Percentiles rank a stretch among this genome's conserved stretches.
These are phyloP conservation scores for Scolecobasidium constrictum DNA, from an alignment of 2,329 filamentous ascomycete species.

Conservation along the genomic window DNA sequence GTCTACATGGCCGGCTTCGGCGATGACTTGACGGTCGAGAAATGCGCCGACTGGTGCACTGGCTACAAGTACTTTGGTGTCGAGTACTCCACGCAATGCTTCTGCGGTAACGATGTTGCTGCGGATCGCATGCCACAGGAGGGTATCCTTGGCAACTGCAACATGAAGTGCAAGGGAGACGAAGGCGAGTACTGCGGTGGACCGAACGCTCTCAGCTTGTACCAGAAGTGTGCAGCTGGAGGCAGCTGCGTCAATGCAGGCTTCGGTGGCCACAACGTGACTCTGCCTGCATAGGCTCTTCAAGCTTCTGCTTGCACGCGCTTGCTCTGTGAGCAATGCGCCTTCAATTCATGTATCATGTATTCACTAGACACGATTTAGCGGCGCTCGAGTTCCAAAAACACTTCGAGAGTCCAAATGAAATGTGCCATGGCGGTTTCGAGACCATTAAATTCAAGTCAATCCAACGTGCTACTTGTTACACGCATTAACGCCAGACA, in stretches of 20 bases:
- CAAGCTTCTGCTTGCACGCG: no score
- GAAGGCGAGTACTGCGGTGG: slow-evolving; percentile 7
- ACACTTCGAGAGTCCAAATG: not conserved
- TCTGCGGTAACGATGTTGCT: slow-evolving; percentile 31
- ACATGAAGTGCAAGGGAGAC: slow-evolving; percentile 34
- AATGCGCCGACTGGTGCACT: slow-evolving; percentile 21
- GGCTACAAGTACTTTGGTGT: slow-evolving; percentile 22
- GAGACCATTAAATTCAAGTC: no score
- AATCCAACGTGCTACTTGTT: slow-evolving; percentile 1
- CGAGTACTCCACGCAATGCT: slow-evolving; percentile 37
- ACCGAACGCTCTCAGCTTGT: slow-evolving; percentile 2
- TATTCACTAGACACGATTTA: not conserved
- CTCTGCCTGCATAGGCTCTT: not conserved
- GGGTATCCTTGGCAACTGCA: slow-evolving; percentile 45
- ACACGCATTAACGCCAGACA: not conserved
- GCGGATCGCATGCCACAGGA: slow-evolving; percentile 24
- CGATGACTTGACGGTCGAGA: slow-evolving; percentile 21
- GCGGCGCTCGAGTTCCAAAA: no score
- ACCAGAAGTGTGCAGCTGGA: slow-evolving; percentile 1
- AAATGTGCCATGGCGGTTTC: no score
- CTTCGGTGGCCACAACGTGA: not conserved
- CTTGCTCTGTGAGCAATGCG: not conserved
- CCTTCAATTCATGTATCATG: not conserved
- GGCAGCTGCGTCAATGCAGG: slow-evolving; percentile 2
- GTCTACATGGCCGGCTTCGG: slow-evolving; percentile 1